A percentile compares a stretch with the other conserved stretches of the same genome.
phyloP scores from a whole-genome alignment of 805 yeast species.

The Kregervanrija pseudodelftensis region DNA sequence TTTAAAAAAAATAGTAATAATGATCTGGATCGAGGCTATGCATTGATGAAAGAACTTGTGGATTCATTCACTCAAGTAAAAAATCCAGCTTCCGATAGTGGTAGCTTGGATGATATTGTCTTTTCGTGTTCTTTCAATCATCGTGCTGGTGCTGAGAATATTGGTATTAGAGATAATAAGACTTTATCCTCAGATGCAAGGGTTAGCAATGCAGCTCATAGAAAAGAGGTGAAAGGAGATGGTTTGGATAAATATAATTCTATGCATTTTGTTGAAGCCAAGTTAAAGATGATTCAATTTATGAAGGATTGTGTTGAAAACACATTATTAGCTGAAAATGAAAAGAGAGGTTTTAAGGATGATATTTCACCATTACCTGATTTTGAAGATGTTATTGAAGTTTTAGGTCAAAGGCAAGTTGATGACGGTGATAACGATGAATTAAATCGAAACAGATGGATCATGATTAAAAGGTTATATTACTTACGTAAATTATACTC shows the following conservation, averaged over 20 bases:
- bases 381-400: constrained; percentile 47
- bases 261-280: constrained; percentile 38
- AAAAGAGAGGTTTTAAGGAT: constrained; percentile 31
- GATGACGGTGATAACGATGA: constrained; percentile 20
- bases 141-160: constrained; percentile 81
- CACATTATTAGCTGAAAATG: constrained; percentile 25
- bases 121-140: constrained; percentile 62
- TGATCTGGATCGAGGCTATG: constrained; percentile 8
- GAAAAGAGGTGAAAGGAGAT: constrained; percentile 66
- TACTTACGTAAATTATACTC: constrained; percentile 64
- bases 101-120: constrained; percentile 23
- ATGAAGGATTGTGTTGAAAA: constrained; percentile 47
- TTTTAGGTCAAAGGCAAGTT: constrained; percentile 39
- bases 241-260: constrained; percentile 62
- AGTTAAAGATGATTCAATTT: constrained; percentile 47
- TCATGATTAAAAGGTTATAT: constrained; percentile 59
- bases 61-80: constrained; percentile 16
- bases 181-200: constrained; percentile 76
- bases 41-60: constrained; percentile 16
- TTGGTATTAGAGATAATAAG: constrained; percentile 79
- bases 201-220: constrained; percentile 59
- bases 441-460: constrained; percentile 57
- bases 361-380: constrained; percentile 34
- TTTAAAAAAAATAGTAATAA: constrained; percentile 11
- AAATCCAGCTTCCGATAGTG: constrained; percentile 8